A percentile compares a stretch with the other conserved stretches of the same genome.
Conservation (phyloP, 2,329 filamentous ascomycete genomes). For the Stachybotrys chartarum region DNA sequence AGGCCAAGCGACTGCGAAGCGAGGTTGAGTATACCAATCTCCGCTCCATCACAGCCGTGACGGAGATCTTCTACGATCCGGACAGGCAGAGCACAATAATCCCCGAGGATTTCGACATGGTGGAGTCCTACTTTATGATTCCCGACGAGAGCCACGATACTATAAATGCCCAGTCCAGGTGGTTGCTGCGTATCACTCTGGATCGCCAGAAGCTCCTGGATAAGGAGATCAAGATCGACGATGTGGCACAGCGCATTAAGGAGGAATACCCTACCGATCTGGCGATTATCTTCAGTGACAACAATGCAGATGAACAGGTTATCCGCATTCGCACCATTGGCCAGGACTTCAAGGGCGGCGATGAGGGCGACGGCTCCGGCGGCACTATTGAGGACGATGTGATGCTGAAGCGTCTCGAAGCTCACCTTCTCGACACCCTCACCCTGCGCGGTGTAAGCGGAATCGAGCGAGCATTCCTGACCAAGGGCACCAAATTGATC, state of each 20-base stretch:
- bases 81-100: constrained; percentile 82
- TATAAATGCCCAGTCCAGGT: constrained; percentile 76
- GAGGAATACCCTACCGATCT: constrained; percentile 78
- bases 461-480: constrained; percentile 89
- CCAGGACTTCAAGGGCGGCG: constrained; percentile 43
- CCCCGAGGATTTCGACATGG: constrained; percentile 82
- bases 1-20: constrained; percentile 79
- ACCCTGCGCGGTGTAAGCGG: constrained; percentile 86
- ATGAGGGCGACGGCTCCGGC: constrained; percentile 62
- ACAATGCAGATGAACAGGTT: constrained; percentile 92
- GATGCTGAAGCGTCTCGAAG: constrained; percentile 86
- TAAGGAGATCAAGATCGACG: constrained; percentile 84
- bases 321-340: constrained; percentile 82
- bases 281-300: constrained; percentile 93
- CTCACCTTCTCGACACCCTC: constrained; percentile 83
- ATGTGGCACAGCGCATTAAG: constrained; percentile 86
- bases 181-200: constrained; percentile 88
- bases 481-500: constrained; percentile 66
- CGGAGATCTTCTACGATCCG: constrained; percentile 97
- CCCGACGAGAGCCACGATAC: constrained; percentile 64
- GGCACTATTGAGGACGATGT: constrained; percentile 73
- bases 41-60: constrained; percentile 81
- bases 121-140: constrained; percentile 94
- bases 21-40: constrained; percentile 91
- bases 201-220: constrained; percentile 93